Percentiles rank a stretch among this genome's conserved stretches.
phyloP scores from a whole-genome alignment of 2,329 filamentous ascomycete species.

The Waltergamsia citrina region DNA sequence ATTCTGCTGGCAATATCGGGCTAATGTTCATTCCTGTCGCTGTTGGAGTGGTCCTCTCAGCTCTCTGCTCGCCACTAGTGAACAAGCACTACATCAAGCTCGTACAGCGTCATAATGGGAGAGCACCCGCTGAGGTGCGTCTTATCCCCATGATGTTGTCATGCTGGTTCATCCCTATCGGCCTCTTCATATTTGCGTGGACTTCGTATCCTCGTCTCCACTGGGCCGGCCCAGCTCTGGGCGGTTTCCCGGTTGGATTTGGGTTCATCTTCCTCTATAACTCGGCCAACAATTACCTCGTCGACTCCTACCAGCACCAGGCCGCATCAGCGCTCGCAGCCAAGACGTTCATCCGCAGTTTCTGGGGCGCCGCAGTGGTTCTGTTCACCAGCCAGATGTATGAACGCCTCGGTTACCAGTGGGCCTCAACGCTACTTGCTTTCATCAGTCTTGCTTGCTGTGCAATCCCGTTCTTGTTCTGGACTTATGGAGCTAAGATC shows the following conservation, averaged over 20 bases:
- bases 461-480: slow-evolving; percentile 76
- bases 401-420: slow-evolving; percentile 59
- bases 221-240: slow-evolving; percentile 65
- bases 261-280: slow-evolving; percentile 82
- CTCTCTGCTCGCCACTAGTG: slow-evolving; percentile 58
- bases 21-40: slow-evolving; percentile 83
- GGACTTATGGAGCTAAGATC: slow-evolving; percentile 64
- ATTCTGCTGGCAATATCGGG: slow-evolving; percentile 62
- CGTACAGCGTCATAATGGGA: slow-evolving; percentile 53
- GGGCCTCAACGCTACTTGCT: slow-evolving; percentile 63
- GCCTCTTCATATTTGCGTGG: slow-evolving; percentile 51
- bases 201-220: slow-evolving; percentile 53
- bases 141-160: slow-evolving; percentile 75
- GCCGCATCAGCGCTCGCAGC: slow-evolving; percentile 74
- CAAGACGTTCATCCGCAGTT: slow-evolving; percentile 69
- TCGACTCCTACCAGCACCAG: slow-evolving; percentile 57
- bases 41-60: slow-evolving; percentile 61
- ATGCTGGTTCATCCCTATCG: slow-evolving; percentile 60
- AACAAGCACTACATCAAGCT: slow-evolving; percentile 73
- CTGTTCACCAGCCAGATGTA: slow-evolving; percentile 83
- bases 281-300: slow-evolving; percentile 65
- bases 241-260: slow-evolving; percentile 64
- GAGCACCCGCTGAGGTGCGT: slow-evolving; percentile 67
- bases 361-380: slow-evolving; percentile 71
- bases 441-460: slow-evolving; percentile 73